Evolutionary conservation across 2,329 filamentous ascomycete species (phyloP).

Genomic region (Davidsoniella virescens): DNA sequence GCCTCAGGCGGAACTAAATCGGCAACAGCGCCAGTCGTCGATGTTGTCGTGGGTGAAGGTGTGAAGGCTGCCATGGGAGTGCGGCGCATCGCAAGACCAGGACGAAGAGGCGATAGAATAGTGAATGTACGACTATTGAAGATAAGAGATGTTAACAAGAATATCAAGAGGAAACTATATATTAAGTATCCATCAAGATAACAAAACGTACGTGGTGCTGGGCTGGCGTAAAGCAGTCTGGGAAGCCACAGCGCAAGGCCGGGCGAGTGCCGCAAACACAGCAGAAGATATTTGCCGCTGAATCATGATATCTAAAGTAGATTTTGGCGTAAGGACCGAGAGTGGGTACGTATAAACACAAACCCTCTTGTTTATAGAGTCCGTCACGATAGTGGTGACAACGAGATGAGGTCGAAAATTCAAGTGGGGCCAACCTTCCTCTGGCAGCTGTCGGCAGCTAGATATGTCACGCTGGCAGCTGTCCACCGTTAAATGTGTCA

Average conservation of each 20-base stretch:
- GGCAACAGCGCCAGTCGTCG: constrained; percentile 15
- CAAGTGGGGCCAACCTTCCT: constrained; percentile 6
- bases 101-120: constrained; percentile 8
- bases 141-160: background rate
- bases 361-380: too few relatives aligned
- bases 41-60: constrained; percentile 4
- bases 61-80: constrained; percentile 9
- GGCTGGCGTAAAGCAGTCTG: constrained; percentile 5
- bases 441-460: background rate
- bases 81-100: constrained; percentile 6
- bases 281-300: constrained; percentile 6
- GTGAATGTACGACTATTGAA: constrained; percentile 8
- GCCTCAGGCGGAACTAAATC: constrained; percentile 31
- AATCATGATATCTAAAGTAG: background rate
- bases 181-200: background rate
- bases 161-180: background rate
- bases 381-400: background rate
- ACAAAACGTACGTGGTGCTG: constrained; percentile 7
- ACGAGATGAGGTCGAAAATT: constrained; percentile 9
- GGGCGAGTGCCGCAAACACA: constrained; percentile 1
- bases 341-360: too few relatives aligned
- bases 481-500: background rate
- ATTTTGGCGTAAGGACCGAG: background rate
- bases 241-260: constrained; percentile 1
- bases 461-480: background rate